phyloP scores from a whole-genome alignment of 805 yeast species.

The Schwanniomyces polymorphus region DNA sequence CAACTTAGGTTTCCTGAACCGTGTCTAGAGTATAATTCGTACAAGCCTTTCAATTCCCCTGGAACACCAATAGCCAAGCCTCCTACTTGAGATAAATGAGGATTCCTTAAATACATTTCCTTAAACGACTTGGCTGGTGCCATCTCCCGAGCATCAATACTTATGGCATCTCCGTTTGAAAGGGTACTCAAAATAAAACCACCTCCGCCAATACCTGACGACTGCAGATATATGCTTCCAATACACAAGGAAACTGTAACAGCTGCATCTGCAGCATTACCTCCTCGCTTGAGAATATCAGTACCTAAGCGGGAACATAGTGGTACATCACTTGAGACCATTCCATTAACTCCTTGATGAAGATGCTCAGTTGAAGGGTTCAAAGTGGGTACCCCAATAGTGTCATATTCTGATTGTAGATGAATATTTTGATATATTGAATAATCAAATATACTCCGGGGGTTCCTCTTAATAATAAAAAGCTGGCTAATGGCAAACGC shows the following conservation, averaged over 20 bases:
- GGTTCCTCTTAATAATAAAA: constrained; percentile 7
- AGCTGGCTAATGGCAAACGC: not conserved
- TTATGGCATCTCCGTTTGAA: constrained; percentile 45
- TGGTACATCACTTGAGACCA: constrained; percentile 68
- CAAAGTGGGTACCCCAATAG: constrained; percentile 38
- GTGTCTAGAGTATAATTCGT: constrained; percentile 55
- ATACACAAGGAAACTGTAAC: constrained; percentile 86
- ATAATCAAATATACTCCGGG: constrained; percentile 4
- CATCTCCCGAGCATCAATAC: constrained; percentile 85
- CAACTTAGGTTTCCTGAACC: constrained; percentile 75
- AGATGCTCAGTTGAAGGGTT: constrained; percentile 40
- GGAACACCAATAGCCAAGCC: constrained; percentile 91
- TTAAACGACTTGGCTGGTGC: constrained; percentile 68
- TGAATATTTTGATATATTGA: not conserved
- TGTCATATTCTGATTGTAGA: constrained; percentile 8
- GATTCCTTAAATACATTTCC: constrained; percentile 60
- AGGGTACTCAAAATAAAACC: constrained; percentile 52
- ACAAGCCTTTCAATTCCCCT: constrained; percentile 87
- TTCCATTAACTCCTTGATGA: constrained; percentile 48
- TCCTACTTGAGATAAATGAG: constrained; percentile 61
- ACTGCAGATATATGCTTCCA: constrained; percentile 79
- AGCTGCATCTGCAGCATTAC: constrained; percentile 93
- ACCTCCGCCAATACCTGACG: constrained; percentile 94
- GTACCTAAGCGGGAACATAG: constrained; percentile 64
- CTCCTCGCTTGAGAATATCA: constrained; percentile 52